phyloP scores from a whole-genome alignment of 208 protist species.

The Acanthamoeba royreba region DNA sequence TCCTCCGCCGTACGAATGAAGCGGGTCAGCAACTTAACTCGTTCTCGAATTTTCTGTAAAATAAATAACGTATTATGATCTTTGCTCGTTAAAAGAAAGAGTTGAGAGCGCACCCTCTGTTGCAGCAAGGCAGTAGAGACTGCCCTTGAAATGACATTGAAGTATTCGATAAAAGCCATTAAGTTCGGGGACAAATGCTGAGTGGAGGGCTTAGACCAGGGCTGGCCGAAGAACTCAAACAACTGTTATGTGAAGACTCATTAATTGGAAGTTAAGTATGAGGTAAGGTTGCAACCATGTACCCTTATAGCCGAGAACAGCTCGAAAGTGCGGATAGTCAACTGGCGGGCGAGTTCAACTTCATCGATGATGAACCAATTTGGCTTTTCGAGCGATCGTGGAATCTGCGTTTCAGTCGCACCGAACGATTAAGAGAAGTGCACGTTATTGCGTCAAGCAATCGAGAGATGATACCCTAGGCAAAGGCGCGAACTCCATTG shows the following conservation, averaged over 20 bases:
- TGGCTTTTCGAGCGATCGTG: not conserved
- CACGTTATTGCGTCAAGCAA: too few relatives aligned
- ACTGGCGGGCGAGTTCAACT: constrained; percentile 22
- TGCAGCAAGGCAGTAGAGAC: constrained; percentile 25
- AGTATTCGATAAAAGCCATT: constrained; percentile 46
- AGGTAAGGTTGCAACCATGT: too few relatives aligned
- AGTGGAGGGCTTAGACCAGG: constrained; percentile 21
- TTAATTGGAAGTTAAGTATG: not conserved
- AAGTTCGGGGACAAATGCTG: constrained; percentile 45
- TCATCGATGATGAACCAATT: constrained; percentile 36
- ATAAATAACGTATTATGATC: too few relatives aligned
- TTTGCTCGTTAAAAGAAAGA: not conserved
- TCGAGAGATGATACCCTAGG: not conserved
- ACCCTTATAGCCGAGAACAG: constrained; percentile 34
- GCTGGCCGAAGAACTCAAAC: constrained; percentile 47
- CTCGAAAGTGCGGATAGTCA: constrained; percentile 37
- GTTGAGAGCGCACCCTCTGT: not conserved
- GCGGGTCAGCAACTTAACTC: not conserved
- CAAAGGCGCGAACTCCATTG: not conserved
- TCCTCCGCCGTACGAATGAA: constrained; percentile 41
- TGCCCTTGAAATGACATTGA: constrained; percentile 39
- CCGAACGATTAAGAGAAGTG: not conserved
- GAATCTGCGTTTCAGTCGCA: not conserved
- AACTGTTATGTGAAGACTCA: too few relatives aligned
- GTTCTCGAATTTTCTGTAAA: constrained; percentile 48